Evolutionary conservation across 257 asterid genomes (phyloP).

Genomic region (Paraleonurus japonicus): DNA sequence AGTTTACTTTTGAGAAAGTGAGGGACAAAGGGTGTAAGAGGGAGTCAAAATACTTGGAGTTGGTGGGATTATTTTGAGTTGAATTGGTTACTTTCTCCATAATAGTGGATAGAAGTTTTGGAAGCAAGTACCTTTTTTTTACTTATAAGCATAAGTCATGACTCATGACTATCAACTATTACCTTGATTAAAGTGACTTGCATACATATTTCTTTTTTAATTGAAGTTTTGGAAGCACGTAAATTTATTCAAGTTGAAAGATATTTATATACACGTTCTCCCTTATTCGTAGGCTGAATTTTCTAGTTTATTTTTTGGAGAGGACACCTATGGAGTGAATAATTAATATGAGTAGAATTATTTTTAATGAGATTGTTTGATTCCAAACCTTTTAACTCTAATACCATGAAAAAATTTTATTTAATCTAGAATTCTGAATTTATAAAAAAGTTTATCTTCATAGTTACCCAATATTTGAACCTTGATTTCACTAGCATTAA

Average conservation of each 20-base stretch:
- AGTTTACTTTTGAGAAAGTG: background rate
- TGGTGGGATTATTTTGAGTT: conserved; percentile 51
- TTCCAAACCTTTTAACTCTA: no score
- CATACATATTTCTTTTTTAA: background rate
- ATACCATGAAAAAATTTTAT: no score
- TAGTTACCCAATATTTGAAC: no score
- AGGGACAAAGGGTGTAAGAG: background rate
- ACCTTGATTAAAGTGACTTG: background rate
- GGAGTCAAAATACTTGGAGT: conserved; percentile 39
- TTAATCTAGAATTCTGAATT: no score
- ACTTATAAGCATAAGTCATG: background rate
- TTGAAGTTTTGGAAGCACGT: background rate
- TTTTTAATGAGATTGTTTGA: no score
- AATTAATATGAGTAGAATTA: no score
- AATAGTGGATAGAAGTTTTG: background rate
- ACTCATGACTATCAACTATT: background rate
- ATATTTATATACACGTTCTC: background rate
- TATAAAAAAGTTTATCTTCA: no score
- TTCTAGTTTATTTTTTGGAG: no score
- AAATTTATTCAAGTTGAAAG: background rate
- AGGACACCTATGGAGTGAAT: no score
- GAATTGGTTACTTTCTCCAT: conserved; percentile 37
- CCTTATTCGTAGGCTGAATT: no score
- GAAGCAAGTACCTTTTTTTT: conserved; percentile 3
- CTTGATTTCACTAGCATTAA: no score